Base-by-base conservation (phyloP, 1,139 yeast genomes). In the Saccharomyces hybrid region DNA sequence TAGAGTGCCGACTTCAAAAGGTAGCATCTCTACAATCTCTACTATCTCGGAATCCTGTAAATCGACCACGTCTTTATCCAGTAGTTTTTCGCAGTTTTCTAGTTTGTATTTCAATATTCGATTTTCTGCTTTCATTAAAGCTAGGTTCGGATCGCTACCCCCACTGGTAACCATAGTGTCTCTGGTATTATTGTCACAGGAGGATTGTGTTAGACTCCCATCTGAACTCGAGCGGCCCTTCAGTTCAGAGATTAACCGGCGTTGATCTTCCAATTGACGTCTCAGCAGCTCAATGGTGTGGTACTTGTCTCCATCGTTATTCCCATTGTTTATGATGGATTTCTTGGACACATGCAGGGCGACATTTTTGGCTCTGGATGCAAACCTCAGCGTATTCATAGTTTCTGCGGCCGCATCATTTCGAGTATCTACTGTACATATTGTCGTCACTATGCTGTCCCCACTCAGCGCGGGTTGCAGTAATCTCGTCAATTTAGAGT, bases 401-500 rank as follows among this genome's bases (percentile, higher is more conserved):
- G 98, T 89, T 67, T 93, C 98, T 0, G 88, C 79, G 14, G 80
- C 74, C 3, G 85, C 79, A 19, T 76, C 76, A 2, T 85, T 82
- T 38, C 60, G 52, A 58, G 87, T 75, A 63, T 79, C 82, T 25
- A 91, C 83, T 0, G 98, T 91, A 69, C 98, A 93, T 47, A 93
- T 76, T 13, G 93, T 86, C 60, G 89, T 83, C n/a, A 91, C 89
- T 50, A 90, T 77, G 3, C 96, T 85, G 32, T 84, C 80, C 0
- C 98, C 98, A 26, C 95, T 86, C 48, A 93, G 76, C 0, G 97
- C 95, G 1, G 97, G 97, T 68, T 93, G 97, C 55, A 93, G 73
- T 44, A 91, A 73, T 56, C 98, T 75, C 0, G 98, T 91, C 54
- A 91, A 78, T 66, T 91, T 91, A 1, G 97, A 89, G 68, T 91